Evolutionary conservation across 2,329 filamentous ascomycete species (phyloP).

Genomic region (Ophiostoma sp.): DNA sequence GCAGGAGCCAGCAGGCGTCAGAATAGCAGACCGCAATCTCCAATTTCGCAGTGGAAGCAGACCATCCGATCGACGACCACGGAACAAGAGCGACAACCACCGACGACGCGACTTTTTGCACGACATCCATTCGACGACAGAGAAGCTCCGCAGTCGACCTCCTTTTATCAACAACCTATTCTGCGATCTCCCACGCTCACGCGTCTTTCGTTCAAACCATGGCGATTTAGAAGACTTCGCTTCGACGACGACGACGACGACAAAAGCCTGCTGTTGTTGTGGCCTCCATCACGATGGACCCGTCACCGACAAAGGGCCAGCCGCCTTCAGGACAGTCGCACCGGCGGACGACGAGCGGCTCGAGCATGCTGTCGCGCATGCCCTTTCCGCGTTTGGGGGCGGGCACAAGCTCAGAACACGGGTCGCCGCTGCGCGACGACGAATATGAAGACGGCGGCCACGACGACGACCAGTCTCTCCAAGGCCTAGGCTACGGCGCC

Average conservation of each 20-base stretch:
- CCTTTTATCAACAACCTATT: neutral
- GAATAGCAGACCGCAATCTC: neutral
- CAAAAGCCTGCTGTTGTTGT: neutral
- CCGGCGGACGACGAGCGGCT: slow-evolving; percentile 16
- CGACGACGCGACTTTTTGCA: neutral
- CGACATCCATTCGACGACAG: neutral
- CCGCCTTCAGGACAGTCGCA: neutral
- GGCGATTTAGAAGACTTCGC: slow-evolving; percentile 4
- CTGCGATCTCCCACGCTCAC: neutral
- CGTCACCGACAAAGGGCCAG: slow-evolving; percentile 8
- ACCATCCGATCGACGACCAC: slow-evolving; percentile 4
- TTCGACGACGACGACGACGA: slow-evolving; percentile 17
- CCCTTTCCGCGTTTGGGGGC: slow-evolving; percentile 15
- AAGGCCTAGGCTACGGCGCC: neutral
- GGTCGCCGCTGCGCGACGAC: slow-evolving; percentile 24
- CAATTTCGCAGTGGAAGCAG: neutral
- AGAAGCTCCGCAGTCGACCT: neutral
- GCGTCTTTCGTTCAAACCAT: neutral
- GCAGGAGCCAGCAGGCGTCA: neutral
- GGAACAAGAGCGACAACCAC: neutral
- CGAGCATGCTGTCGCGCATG: slow-evolving; percentile 25
- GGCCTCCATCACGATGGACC: neutral
- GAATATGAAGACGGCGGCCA: neutral
- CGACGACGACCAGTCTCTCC: neutral
- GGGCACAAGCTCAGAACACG: neutral